Conservation (phyloP, 2,329 filamentous ascomycete species). For the Xylaria sp. region DNA sequence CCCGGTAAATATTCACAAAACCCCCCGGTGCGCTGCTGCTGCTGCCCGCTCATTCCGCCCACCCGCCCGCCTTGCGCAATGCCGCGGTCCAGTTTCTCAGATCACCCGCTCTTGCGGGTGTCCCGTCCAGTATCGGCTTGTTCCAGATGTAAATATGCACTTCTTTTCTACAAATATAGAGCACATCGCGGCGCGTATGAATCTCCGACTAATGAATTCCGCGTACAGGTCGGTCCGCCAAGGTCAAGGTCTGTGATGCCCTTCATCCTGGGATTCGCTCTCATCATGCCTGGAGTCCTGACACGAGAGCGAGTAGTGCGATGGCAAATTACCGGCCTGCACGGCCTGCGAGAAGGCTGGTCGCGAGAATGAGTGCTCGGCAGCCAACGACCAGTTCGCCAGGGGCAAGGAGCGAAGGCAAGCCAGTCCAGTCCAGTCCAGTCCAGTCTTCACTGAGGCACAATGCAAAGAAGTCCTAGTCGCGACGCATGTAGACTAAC, state of each 20-base stretch:
- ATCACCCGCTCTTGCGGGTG: conserved; percentile 73
- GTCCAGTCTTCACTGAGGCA: neutral
- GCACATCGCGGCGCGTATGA: neutral
- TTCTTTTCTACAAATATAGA: conserved; percentile 2
- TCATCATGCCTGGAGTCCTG: conserved; percentile 25
- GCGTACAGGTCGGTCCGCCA: conserved; percentile 77
- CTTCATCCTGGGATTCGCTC: neutral
- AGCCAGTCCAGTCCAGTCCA: conserved; percentile 32
- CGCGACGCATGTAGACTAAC: conserved; percentile 23
- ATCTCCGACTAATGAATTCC: conserved; percentile 35
- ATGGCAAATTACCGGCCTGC: conserved; percentile 94
- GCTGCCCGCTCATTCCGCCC: neutral
- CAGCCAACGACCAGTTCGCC: conserved; percentile 95
- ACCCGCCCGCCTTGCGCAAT: conserved; percentile 42
- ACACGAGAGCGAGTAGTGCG: conserved; percentile 68
- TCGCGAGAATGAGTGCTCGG: conserved; percentile 86
- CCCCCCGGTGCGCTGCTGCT: conserved; percentile 16
- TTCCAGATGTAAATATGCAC: conserved; percentile 70
- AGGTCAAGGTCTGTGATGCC: conserved; percentile 76
- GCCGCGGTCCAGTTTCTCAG: conserved; percentile 56
- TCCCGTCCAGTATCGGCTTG: conserved; percentile 84
- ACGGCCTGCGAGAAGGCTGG: conserved; percentile 95
- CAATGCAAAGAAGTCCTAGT: neutral
- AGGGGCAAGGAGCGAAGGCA: conserved; percentile 92
- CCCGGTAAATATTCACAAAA: conserved; percentile 9